Percentiles rank a stretch among this genome's conserved stretches.
These are phyloP conservation scores for Rhizopus sp. DNA, from an alignment of 371 early-diverging fungal species.

Conservation along the genomic window DNA sequence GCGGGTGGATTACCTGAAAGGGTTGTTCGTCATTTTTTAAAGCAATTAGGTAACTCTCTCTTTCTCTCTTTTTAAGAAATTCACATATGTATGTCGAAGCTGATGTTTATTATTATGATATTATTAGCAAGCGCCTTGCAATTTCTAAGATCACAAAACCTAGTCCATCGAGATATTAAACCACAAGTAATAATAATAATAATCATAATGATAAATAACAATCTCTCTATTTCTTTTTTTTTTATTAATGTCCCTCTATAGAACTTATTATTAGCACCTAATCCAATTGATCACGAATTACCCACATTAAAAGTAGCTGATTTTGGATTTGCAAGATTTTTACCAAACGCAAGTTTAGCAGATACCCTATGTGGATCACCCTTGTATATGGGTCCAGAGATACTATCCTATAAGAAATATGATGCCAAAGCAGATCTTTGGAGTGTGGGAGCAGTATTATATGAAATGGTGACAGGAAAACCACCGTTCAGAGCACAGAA, in stretches of 20 bases:
- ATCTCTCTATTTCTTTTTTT: conserved; percentile 47
- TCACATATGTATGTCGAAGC: not conserved
- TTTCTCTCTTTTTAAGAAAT: not conserved
- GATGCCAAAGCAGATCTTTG: conserved; percentile 96
- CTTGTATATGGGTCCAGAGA: conserved; percentile 97
- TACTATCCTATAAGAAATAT: conserved; percentile 89
- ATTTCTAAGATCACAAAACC: conserved; percentile 79
- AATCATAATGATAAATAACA: not conserved
- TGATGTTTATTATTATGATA: conserved; percentile 3
- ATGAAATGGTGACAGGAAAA: conserved; percentile 89
- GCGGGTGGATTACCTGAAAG: conserved; percentile 78
- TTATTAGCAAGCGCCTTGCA: conserved; percentile 74
- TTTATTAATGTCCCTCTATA: conserved; percentile 48
- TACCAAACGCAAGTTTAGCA: conserved; percentile 82
- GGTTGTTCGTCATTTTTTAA: conserved; percentile 80
- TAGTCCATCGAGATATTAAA: conserved; percentile 98
- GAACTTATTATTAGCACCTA: conserved; percentile 73
- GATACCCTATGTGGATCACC: conserved; percentile 96
- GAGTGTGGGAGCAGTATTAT: conserved; percentile 95
- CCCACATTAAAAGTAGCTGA: conserved; percentile 92
- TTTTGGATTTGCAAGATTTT: conserved; percentile 94
- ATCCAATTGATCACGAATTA: conserved; percentile 48
- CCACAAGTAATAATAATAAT: conserved; percentile 69
- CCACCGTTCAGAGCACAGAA: conserved; percentile 94
- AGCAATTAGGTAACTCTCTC: conserved; percentile 71